Base-by-base conservation (phyloP, 352 stramenopile species). In the Pseudoperonospora humuli region DNA sequence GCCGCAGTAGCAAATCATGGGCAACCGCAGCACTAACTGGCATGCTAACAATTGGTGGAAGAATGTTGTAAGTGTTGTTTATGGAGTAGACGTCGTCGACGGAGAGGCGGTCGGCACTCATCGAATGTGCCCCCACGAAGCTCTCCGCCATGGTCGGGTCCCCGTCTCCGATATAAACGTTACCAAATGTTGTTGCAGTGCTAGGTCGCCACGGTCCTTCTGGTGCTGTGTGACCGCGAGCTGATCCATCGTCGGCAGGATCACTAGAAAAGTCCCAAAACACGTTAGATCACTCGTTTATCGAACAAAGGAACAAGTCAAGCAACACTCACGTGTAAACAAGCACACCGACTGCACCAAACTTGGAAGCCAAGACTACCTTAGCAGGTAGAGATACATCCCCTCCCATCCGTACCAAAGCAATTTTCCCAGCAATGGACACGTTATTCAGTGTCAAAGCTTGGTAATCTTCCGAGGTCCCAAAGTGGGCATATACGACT, bases 81-180 rank as follows among this genome's bases (percentile, higher is more conserved):
- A 46, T 47, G 8, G 75, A 88, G 45, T 86, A 92, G 19, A 92
- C 61, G 23, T 88, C 70, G 21, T 92, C 76, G 3, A 83, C 65
- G 1, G 73, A 72, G 50, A 89, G 72, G 26, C 80, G 77, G 38
- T 90, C 78, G 1, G 76, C 60, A 4, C 50, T 59, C 40, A 45
- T 50, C 5, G 54, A 41, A 2, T 39, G 39, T 6, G 61, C 60
- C 8, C 54, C 52, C 6, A 75, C 89, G 40, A 84, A 81, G 1
- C 76, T 70, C 42, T 89, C 73, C 1, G 76, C 75, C 14, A 80
- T 84, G 19, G 78, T 86, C 25, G 80, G 80, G 37, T 93, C 80
- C 3, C 77, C 80, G 43, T 90, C 82, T 39, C 80, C 80, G 74
- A 93, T 88, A 72, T 88, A 90, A 4, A 86, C 80, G 20, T 60